Base-by-base conservation (phyloP, 225 moss, liverwort and hornwort species). In the Physcomitrium patens region DNA sequence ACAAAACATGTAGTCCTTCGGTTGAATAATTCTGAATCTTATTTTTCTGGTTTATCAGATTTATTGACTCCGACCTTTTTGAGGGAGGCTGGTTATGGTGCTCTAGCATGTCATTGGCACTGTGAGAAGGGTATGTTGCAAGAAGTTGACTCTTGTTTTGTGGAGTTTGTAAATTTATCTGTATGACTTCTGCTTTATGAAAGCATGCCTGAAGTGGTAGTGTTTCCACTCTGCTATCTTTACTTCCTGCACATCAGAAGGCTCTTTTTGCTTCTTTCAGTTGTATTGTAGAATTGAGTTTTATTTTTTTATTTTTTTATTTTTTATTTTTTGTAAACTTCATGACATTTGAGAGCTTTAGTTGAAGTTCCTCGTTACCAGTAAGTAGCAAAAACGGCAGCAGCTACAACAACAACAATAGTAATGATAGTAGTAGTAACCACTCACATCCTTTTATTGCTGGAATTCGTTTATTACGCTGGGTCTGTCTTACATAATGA, bases 11-110 rank as follows among this genome's bases (percentile, higher is more conserved):
- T 75, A 63, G 82, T 67, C 77, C 59, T 71, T 49, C 72, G 75
- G 79, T 75, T 86, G 71, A 47, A 67, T 71, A 74, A 75, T 76
- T 86, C 83, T 83, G 83, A 86, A 83, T 80, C 77, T 71, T 77
- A 86, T 79, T 81, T 76, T 72, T 76, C 83, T 86, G 83, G 83
- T 81, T 83, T 83, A 86, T 86, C 86, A 86, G 86, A 86, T 86
- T 83, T 75, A 80, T 81, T 83, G 86, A 73, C 86, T 83, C 76
- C 80, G 55, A 78, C 78, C 72, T 72, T 63, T 80, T 77, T 83
- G 83, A 69, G 80, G 86, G 78, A 83, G 75, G 81, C 83, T 77
- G 80, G 80, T 83, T 70, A 53, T 86, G 86, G 80, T 86, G 83
- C 78, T 75, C 70, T 83, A 74, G 67, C 80, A 83, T 83, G 80